These are phyloP conservation scores for Tulasnella sp. DNA, from an alignment of 768 basidiomycete genomes.

Conservation along the genomic window DNA sequence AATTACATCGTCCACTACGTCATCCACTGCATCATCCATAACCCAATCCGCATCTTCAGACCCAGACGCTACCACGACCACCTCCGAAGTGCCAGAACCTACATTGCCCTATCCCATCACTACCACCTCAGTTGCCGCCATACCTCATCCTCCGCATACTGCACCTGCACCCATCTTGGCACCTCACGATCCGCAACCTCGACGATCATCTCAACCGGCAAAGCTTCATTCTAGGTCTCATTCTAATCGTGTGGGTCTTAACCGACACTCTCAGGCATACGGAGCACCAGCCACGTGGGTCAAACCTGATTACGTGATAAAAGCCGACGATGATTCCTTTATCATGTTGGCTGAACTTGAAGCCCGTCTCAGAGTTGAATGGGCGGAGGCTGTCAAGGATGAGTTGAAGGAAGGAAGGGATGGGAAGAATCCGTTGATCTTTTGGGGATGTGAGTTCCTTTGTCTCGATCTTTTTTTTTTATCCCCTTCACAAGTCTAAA, in stretches of 20 bases:
- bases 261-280: background rate
- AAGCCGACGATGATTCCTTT: conserved; percentile 37
- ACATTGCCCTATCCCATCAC: background rate
- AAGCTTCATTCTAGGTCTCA: conserved; percentile 19
- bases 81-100: conserved; percentile 1
- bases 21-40: background rate
- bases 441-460: conserved; percentile 25
- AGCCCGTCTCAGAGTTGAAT: conserved; percentile 27
- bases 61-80: background rate
- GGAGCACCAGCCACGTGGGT: conserved; percentile 19
- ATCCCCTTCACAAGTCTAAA: background rate
- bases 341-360: conserved; percentile 34
- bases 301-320: conserved; percentile 32
- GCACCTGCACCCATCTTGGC: conserved; percentile 21
- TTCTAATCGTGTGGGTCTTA: background rate
- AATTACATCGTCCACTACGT: background rate
- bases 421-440: conserved; percentile 20
- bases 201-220: conserved; percentile 5
- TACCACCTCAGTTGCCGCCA: background rate
- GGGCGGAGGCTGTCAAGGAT: conserved; percentile 13
- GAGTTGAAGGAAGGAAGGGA: background rate
- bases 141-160: conserved; percentile 9
- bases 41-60: background rate
- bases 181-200: conserved; percentile 17
- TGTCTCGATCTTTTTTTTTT: background rate